phyloP scores from a whole-genome alignment of 2,329 filamentous ascomycete genomes.

The Ophiostoma himal-ulmi region DNA sequence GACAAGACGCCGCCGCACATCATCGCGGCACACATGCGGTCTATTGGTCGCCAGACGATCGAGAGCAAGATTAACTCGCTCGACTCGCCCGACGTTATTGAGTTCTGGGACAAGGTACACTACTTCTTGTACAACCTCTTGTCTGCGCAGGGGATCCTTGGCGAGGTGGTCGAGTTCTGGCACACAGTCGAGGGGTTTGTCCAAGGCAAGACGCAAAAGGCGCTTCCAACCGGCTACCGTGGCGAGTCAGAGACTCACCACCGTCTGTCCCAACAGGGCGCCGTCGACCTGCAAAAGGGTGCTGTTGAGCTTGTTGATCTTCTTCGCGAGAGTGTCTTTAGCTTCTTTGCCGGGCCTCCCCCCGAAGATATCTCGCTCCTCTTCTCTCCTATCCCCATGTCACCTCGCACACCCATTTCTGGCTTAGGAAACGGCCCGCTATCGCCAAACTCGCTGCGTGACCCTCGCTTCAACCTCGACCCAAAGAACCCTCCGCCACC shows the following conservation, averaged over 20 bases:
- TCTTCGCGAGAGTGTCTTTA: slow-evolving; percentile 70
- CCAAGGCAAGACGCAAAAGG: slow-evolving; percentile 73
- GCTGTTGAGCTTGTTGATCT: slow-evolving; percentile 75
- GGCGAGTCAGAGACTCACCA: slow-evolving; percentile 78
- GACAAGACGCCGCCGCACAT: slow-evolving; percentile 59
- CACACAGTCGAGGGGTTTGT: slow-evolving; percentile 87
- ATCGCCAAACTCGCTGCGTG: slow-evolving; percentile 41
- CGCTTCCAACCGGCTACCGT: slow-evolving; percentile 73
- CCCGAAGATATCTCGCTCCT: slow-evolving; percentile 85
- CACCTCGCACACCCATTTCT: slow-evolving; percentile 57
- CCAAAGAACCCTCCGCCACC: slow-evolving; percentile 68
- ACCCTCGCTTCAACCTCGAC: slow-evolving; percentile 76
- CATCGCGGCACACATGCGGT: slow-evolving; percentile 69
- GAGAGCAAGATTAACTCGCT: slow-evolving; percentile 55
- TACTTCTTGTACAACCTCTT: slow-evolving; percentile 68
- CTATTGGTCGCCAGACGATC: slow-evolving; percentile 61
- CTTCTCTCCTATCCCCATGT: slow-evolving; percentile 70
- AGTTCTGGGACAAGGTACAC: slow-evolving; percentile 87
- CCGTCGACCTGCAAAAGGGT: slow-evolving; percentile 67
- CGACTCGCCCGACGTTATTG: slow-evolving; percentile 75
- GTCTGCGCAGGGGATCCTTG: slow-evolving; percentile 72
- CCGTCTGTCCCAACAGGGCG: slow-evolving; percentile 64
- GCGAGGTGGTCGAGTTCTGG: slow-evolving; percentile 91
- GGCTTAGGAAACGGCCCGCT: slow-evolving; percentile 4
- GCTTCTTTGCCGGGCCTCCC: slow-evolving; percentile 82